Evolutionary conservation across 148 eudicot species (phyloP).

Genomic region (Spergularia marina): DNA sequence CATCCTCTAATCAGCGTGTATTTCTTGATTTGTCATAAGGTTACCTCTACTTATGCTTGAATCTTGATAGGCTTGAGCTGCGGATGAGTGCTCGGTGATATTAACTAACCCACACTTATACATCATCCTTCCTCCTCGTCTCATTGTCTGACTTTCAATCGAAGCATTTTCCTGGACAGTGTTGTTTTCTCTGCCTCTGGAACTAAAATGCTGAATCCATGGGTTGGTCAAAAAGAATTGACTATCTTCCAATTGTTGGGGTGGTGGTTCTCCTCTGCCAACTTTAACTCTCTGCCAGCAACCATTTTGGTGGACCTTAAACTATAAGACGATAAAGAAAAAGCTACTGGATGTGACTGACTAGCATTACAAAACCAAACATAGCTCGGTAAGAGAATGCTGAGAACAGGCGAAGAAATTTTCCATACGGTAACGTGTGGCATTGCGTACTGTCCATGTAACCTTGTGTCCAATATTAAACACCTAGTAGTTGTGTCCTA

Average conservation of each 20-base stretch:
- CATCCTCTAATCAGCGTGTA: neutral
- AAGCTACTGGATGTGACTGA: neutral
- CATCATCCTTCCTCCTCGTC: conserved; percentile 20
- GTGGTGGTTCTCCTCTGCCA: conserved; percentile 32
- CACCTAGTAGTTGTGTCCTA: neutral
- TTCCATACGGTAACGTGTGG: neutral
- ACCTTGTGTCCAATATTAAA: neutral
- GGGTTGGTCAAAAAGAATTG: conserved; percentile 38
- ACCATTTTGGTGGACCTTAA: conserved; percentile 56
- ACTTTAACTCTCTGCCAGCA: conserved; percentile 48
- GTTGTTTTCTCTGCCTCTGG: conserved; percentile 23
- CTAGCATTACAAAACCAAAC: neutral
- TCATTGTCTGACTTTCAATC: conserved; percentile 19
- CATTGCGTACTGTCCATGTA: neutral
- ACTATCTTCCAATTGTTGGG: conserved; percentile 31
- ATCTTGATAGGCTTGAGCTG: conserved; percentile 33
- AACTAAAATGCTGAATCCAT: conserved; percentile 62
- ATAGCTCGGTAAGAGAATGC: neutral
- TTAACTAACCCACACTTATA: conserved; percentile 29
- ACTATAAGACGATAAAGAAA: conserved; percentile 35
- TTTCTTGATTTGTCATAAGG: neutral
- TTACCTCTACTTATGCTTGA: conserved; percentile 52
- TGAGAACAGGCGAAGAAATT: neutral
- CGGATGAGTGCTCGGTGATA: conserved; percentile 26
- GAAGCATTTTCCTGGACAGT: conserved; percentile 26